A percentile compares a stretch with the other conserved stretches of the same genome.
These are phyloP conservation scores for Blakeslea trispora DNA, from an alignment of 371 early-diverging fungal species.

Conservation along the genomic window DNA sequence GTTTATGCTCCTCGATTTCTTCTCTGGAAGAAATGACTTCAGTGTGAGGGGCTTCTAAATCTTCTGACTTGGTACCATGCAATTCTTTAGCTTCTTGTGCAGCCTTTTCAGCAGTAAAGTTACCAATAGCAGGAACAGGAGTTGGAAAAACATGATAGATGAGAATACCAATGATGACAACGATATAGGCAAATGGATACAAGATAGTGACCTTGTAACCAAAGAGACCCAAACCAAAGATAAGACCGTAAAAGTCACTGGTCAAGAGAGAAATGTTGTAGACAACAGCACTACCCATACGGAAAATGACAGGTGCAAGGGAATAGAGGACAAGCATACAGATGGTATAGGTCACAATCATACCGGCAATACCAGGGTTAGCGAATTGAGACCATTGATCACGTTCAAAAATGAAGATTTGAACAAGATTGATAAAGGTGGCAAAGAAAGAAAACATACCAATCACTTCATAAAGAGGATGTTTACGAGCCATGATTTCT, in stretches of 20 bases:
- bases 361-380: slow-evolving; percentile 33
- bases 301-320: slow-evolving; percentile 69
- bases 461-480: slow-evolving; percentile 71
- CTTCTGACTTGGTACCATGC: background rate
- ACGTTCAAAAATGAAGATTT: slow-evolving; percentile 66
- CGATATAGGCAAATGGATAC: slow-evolving; percentile 65
- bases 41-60: slow-evolving; percentile 1
- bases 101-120: slow-evolving; percentile 18
- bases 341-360: slow-evolving; percentile 59
- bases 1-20: background rate
- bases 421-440: slow-evolving; percentile 67
- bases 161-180: slow-evolving; percentile 60
- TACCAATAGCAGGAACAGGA: slow-evolving; percentile 33
- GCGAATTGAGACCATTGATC: slow-evolving; percentile 35
- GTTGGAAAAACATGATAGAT: slow-evolving; percentile 62
- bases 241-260: slow-evolving; percentile 71
- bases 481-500: slow-evolving; percentile 65
- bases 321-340: slow-evolving; percentile 71
- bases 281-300: slow-evolving; percentile 66
- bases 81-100: slow-evolving; percentile 21
- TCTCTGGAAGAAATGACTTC: slow-evolving; percentile 1
- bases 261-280: slow-evolving; percentile 77
- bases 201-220: slow-evolving; percentile 49
- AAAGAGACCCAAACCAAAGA: slow-evolving; percentile 71
- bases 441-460: slow-evolving; percentile 73